A percentile compares a stretch with the other conserved stretches of the same genome.
Evolutionary conservation across 495 filamentous ascomycete genomes (phyloP).

Genomic region (Talaromyces trachyspermus): DNA sequence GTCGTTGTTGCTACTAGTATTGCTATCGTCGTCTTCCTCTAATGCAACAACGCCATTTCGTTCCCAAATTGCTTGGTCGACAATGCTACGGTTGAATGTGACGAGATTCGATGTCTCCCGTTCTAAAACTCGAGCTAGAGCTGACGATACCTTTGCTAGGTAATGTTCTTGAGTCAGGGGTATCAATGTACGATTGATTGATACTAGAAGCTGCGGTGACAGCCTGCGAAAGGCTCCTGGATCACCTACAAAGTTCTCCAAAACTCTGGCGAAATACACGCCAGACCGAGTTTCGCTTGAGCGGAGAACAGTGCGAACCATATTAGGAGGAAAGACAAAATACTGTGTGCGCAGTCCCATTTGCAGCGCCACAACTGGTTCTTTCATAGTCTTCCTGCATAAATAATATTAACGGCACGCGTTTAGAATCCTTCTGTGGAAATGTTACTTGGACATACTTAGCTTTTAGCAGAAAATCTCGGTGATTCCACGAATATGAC

Average conservation of each 20-base stretch:
- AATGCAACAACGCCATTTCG: conserved; percentile 33
- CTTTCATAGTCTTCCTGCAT: conserved; percentile 31
- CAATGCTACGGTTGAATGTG: conserved; percentile 48
- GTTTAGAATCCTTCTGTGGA: conserved; percentile 8
- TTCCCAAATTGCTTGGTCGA: conserved; percentile 59
- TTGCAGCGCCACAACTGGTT: conserved; percentile 46
- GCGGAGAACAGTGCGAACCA: conserved; percentile 37
- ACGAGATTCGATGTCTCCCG: conserved; percentile 43
- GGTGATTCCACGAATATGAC: conserved; percentile 37
- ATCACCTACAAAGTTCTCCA: conserved; percentile 46
- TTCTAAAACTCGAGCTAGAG: conserved; percentile 27
- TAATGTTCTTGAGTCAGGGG: conserved; percentile 39
- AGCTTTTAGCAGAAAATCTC: conserved; percentile 30
- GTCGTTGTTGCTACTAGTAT: conserved; percentile 20
- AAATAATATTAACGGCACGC: conserved; percentile 12
- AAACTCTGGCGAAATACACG: conserved; percentile 28
- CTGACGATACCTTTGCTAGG: conserved; percentile 28
- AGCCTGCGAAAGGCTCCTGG: conserved; percentile 23
- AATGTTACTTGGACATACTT: conserved; percentile 27
- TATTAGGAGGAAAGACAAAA: conserved; percentile 42
- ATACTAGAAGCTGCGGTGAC: conserved; percentile 24
- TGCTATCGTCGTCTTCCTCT: conserved; percentile 19
- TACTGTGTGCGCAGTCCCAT: conserved; percentile 42
- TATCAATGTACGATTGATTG: conserved; percentile 27
- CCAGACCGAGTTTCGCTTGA: conserved; percentile 26